Base-by-base conservation (phyloP, 139 green algal species). In the Coelastrella sp. region DNA sequence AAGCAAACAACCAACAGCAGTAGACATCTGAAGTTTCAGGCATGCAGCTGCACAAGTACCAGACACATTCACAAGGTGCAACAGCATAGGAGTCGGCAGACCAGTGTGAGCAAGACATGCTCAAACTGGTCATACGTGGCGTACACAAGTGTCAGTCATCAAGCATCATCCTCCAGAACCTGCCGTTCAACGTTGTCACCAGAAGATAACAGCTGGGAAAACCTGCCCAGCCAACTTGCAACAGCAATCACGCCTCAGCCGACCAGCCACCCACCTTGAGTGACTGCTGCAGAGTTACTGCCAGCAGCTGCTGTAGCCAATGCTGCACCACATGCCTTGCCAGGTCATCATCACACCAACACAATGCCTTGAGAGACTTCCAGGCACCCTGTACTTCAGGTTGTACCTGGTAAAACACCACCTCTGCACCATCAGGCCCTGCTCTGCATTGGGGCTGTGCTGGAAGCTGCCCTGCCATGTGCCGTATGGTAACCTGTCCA, bases 291-390 rank as follows among this genome's bases (percentile, higher is more conserved):
- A 91, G 79, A 32, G 77, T 79, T 0, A 80, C 20, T 22, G 77
- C 87, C 54, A 91, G 54, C 20, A 91, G 77, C 47, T 73, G 65
- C 87, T 91, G 87, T 57, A 91, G 78, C 87, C 87, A 91, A 2
- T n/a, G 23, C 8, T 61, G 7, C 0, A 60, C 78, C 3, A 71
- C 78, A 0, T 20, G 7, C 56, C 87, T 78, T 5, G 87, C 77
- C 2, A 20, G 6, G 19, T 78, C 78, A 14, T 81, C 87, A n/a
- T 80, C 64, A 71, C 87, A 91, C 87, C 87, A 91, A 54, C 77
- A 86, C 65, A 91, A 57, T n/a, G 78, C 65, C 20, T 76, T 65
- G 5, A 91, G 78, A 4, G 87, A 77, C 23, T 79, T 78, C 87
- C 87, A 91, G 7, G 78, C 68, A 13, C 83, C 68, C 66, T 80